Conservation (phyloP, 2,329 filamentous ascomycete genomes). For the Aspergillus aculeatinus region DNA sequence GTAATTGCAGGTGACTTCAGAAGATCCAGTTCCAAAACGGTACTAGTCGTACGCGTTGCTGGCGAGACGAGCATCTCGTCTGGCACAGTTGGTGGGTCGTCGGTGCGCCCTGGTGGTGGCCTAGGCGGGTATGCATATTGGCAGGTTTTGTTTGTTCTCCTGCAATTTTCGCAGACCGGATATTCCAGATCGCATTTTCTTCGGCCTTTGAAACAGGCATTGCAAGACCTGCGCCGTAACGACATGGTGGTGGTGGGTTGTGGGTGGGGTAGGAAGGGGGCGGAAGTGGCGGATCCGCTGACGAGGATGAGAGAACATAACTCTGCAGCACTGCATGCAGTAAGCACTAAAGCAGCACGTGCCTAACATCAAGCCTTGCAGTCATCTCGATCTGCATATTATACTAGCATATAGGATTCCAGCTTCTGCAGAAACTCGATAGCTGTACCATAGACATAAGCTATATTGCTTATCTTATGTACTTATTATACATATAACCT, state of each 20-base stretch:
- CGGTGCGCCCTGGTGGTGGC: too few species aligned
- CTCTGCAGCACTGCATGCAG: too few species aligned
- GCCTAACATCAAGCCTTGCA: too few species aligned
- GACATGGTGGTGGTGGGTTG: background rate
- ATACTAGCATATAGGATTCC: too few species aligned
- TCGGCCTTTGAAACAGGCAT: conserved; percentile 6
- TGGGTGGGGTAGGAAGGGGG: background rate
- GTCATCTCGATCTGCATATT: too few species aligned
- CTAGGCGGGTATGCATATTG: conserved; percentile 5
- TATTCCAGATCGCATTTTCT: conserved; percentile 5
- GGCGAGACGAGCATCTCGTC: background rate
- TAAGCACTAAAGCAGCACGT: too few species aligned
- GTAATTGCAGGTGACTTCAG: background rate
- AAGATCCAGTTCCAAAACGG: background rate
- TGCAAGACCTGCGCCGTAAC: conserved; percentile 6
- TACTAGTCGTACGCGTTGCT: background rate
- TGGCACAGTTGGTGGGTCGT: background rate
- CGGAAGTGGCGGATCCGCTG: background rate
- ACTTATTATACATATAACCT: too few species aligned
- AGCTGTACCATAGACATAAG: too few species aligned
- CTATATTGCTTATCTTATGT: too few species aligned
- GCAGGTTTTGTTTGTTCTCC: conserved; percentile 1
- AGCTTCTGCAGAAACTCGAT: too few species aligned
- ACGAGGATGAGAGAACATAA: too few species aligned
- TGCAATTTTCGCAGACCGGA: conserved; percentile 1